Percentiles rank a stretch among this genome's conserved stretches.
Evolutionary conservation across 2,329 filamentous ascomycete genomes (phyloP).

Genomic region (Chrysoporthe austroafricana): DNA sequence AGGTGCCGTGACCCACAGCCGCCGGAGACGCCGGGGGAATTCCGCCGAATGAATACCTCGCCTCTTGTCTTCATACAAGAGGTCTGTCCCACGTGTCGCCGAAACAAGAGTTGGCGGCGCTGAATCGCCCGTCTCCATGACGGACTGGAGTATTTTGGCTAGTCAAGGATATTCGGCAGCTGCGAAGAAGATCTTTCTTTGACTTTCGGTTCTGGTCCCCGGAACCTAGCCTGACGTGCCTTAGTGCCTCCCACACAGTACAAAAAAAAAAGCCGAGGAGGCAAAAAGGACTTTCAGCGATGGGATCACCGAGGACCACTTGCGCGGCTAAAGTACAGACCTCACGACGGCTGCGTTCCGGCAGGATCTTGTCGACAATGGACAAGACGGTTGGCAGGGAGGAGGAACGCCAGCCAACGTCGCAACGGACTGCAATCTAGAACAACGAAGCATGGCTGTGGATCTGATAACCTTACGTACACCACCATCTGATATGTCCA

Average conservation of each 20-base stretch:
- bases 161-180: background rate
- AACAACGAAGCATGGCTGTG: background rate
- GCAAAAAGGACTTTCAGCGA: background rate
- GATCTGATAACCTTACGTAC: background rate
- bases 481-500: constrained; percentile 1
- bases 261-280: background rate
- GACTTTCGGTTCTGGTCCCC: background rate
- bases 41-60: background rate
- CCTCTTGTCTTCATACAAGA: background rate
- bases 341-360: background rate
- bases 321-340: background rate
- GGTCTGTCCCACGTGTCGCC: too few species aligned
- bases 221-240: background rate
- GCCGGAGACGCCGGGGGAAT: constrained; percentile 4
- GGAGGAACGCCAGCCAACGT: background rate
- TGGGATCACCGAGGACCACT: background rate
- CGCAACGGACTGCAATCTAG: background rate
- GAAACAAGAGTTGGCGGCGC: too few species aligned
- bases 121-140: too few species aligned
- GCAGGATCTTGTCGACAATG: background rate
- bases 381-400: background rate
- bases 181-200: background rate
- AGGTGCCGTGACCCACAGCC: constrained; percentile 1
- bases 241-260: background rate
- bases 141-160: background rate